phyloP scores from a whole-genome alignment of 2,329 filamentous ascomycete genomes.

The Talaromyces rugulosus region DNA sequence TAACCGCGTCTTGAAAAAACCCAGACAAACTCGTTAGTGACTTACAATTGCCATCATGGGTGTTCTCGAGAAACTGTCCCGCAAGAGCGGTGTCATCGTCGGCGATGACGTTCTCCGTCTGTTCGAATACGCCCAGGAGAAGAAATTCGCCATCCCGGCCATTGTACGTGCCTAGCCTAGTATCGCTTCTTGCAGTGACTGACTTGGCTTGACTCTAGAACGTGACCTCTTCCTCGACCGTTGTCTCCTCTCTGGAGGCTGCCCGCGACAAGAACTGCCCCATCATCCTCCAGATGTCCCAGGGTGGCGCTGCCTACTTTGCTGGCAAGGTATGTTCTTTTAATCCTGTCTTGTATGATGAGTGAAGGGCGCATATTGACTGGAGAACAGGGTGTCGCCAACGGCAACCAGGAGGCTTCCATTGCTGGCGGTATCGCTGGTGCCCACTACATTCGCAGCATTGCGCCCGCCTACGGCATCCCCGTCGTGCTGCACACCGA shows the following conservation, averaged over 20 bases:
- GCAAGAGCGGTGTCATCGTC: slow-evolving; percentile 64
- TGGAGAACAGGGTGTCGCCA: slow-evolving; percentile 62
- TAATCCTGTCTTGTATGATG: not conserved
- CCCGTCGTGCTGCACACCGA: slow-evolving; percentile 95
- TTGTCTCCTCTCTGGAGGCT: slow-evolving; percentile 85
- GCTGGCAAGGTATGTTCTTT: slow-evolving; percentile 65
- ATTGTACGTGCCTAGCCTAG: slow-evolving; percentile 49
- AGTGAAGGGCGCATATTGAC: not conserved
- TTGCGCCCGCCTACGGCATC: slow-evolving; percentile 82
- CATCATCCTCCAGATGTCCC: slow-evolving; percentile 87
- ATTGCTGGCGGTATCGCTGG: slow-evolving; percentile 83
- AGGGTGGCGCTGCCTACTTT: slow-evolving; percentile 92
- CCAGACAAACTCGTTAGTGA: not conserved
- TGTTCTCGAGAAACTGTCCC: slow-evolving; percentile 53
- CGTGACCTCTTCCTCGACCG: slow-evolving; percentile 87
- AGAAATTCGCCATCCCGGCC: slow-evolving; percentile 83
- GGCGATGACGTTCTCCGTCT: slow-evolving; percentile 66
- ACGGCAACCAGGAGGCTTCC: slow-evolving; percentile 79
- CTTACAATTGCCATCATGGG: slow-evolving; percentile 32
- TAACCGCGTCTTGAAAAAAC: not conserved
- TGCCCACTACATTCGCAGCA: slow-evolving; percentile 86
- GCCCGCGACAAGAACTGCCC: slow-evolving; percentile 87
- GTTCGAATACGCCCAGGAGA: slow-evolving; percentile 85
- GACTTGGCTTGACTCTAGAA: slow-evolving; percentile 50
- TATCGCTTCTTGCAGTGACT: not conserved